These are phyloP conservation scores for Lachnellula subtilissima DNA, from an alignment of 2,329 filamentous ascomycete genomes.

Conservation along the genomic window DNA sequence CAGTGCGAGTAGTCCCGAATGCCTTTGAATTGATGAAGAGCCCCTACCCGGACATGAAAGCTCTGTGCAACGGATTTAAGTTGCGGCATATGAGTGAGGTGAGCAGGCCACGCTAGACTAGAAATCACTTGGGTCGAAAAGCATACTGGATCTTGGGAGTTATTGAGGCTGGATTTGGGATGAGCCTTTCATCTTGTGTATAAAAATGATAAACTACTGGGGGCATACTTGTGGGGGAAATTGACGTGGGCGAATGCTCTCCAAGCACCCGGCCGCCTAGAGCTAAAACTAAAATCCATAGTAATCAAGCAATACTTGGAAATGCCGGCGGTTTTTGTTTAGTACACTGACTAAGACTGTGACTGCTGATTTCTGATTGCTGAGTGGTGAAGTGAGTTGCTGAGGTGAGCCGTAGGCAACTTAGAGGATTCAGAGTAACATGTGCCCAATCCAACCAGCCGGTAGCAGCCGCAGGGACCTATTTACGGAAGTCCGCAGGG, in stretches of 20 bases:
- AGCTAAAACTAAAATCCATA: not conserved
- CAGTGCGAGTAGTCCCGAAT: constrained; percentile 85
- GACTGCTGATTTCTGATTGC: not conserved
- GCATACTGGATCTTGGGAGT: constrained; percentile 1
- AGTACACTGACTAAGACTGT: not conserved
- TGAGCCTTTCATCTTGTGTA: constrained; percentile 6
- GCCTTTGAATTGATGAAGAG: constrained; percentile 88
- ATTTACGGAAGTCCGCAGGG: too few species aligned
- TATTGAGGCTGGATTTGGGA: constrained; percentile 3
- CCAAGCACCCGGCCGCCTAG: not conserved
- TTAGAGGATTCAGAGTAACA: not conserved
- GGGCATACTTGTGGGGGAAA: not conserved
- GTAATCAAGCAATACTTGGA: not conserved
- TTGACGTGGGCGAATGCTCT: not conserved
- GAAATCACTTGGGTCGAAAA: not conserved
- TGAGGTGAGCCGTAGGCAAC: not conserved
- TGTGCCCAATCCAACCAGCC: not conserved
- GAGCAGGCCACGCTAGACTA: constrained; percentile 18
- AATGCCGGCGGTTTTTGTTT: not conserved
- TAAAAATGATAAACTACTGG: constrained; percentile 5
- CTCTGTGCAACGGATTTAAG: constrained; percentile 97
- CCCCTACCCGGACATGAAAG: constrained; percentile 89
- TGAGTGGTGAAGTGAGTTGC: not conserved
- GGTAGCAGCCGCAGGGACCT: too few species aligned
- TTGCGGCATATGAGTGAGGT: constrained; percentile 26